These are phyloP conservation scores for Fusarium sp. DNA, from an alignment of 2,329 filamentous ascomycete genomes.

Conservation along the genomic window DNA sequence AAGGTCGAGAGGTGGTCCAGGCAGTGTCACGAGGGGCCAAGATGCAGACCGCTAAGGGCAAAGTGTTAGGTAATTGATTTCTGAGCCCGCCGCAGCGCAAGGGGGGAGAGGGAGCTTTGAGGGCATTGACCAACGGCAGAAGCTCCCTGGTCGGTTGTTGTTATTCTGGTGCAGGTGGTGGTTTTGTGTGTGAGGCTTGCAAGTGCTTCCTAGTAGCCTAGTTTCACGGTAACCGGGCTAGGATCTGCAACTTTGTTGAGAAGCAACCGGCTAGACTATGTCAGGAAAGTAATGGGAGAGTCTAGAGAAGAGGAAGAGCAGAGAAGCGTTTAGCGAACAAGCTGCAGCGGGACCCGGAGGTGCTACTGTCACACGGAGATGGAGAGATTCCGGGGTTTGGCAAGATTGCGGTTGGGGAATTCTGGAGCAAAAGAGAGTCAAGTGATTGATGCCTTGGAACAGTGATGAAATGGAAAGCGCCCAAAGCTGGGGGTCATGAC, in stretches of 20 bases:
- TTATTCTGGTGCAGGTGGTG: slow-evolving; percentile 5
- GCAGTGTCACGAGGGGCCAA: slow-evolving; percentile 35
- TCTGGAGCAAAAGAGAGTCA: slow-evolving; percentile 2
- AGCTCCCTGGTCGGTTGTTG: slow-evolving; percentile 7
- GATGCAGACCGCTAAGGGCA: slow-evolving; percentile 42
- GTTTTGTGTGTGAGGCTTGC: slow-evolving; percentile 30
- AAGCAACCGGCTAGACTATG: slow-evolving; percentile 31
- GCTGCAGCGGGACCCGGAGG: neutral
- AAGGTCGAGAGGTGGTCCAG: slow-evolving; percentile 29
- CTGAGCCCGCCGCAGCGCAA: slow-evolving; percentile 28
- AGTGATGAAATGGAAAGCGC: slow-evolving; percentile 7
- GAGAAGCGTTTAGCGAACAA: slow-evolving; percentile 6
- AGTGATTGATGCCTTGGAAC: slow-evolving; percentile 27
- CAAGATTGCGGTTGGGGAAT: slow-evolving; percentile 10
- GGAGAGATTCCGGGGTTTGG: slow-evolving; percentile 29
- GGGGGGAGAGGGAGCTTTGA: slow-evolving; percentile 31
- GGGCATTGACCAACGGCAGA: slow-evolving; percentile 39
- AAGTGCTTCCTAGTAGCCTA: slow-evolving; percentile 18
- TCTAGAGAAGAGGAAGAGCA: slow-evolving; percentile 4
- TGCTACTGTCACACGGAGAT: slow-evolving; percentile 23
- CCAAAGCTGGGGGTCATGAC: slow-evolving; percentile 32
- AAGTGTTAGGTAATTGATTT: slow-evolving; percentile 46
- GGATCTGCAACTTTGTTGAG: slow-evolving; percentile 38
- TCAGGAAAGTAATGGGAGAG: slow-evolving; percentile 36
- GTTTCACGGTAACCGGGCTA: slow-evolving; percentile 26